Evolutionary conservation across 495 filamentous ascomycete genomes (phyloP).

Genomic region (Hypoxylon cercidicola): DNA sequence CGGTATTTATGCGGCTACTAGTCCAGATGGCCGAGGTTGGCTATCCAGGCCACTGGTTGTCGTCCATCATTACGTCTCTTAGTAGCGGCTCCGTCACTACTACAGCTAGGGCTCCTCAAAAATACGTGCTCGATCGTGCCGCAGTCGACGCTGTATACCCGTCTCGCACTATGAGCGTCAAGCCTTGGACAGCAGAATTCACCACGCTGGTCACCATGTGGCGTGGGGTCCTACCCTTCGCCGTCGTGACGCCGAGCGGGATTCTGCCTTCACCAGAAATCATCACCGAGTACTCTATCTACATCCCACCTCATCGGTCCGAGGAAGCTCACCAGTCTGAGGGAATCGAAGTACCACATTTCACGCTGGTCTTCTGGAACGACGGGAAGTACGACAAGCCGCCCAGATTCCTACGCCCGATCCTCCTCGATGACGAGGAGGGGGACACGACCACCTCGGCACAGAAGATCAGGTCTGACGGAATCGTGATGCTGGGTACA

Average conservation of each 20-base stretch:
- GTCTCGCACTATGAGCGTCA: conserved; percentile 32
- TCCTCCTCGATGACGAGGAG: conserved; percentile 34
- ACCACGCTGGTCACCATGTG: conserved; percentile 46
- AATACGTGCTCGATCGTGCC: conserved; percentile 7
- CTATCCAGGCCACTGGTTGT: conserved; percentile 53
- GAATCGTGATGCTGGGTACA: conserved; percentile 39
- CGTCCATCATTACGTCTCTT: conserved; percentile 40
- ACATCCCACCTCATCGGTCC: conserved; percentile 10
- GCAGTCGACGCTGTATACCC: conserved; percentile 31
- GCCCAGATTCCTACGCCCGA: conserved; percentile 6
- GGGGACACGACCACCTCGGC: conserved; percentile 17
- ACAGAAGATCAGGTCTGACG: conserved; percentile 28
- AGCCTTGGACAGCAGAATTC: conserved; percentile 47
- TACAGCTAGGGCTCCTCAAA: conserved; percentile 40
- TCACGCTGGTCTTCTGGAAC: conserved; percentile 48
- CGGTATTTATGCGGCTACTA: conserved; percentile 45
- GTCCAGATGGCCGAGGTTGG: conserved; percentile 44
- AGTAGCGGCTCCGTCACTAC: conserved; percentile 42
- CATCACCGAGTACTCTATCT: conserved; percentile 44
- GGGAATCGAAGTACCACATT: conserved; percentile 29
- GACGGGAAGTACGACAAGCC: conserved; percentile 15
- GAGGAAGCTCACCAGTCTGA: background rate
- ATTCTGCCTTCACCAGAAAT: conserved; percentile 32
- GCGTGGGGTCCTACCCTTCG: conserved; percentile 44
- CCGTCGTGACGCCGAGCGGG: conserved; percentile 32